These are phyloP conservation scores for Gynandropsis gynandra DNA, from an alignment of 345 rosid species.

Conservation along the genomic window DNA sequence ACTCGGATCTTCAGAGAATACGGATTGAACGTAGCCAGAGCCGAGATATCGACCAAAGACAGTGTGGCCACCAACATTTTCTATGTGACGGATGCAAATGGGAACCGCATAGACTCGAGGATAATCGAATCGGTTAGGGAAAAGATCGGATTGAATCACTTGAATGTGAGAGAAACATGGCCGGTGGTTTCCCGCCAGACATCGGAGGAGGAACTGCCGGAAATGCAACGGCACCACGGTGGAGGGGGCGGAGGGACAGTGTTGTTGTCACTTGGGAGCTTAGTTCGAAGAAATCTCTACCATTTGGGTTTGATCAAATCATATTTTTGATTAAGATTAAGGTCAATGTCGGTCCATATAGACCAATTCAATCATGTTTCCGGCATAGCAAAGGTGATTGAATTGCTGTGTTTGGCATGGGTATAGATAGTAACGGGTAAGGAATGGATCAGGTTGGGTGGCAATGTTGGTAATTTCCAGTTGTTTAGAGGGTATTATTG, in stretches of 20 bases:
- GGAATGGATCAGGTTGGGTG: no score
- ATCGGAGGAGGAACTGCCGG: constrained; percentile 41
- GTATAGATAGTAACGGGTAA: no score
- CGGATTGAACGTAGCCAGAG: constrained; percentile 80
- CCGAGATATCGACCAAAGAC: constrained; percentile 62
- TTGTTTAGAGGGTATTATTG: no score
- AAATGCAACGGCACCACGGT: constrained; percentile 9
- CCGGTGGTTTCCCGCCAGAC: constrained; percentile 35
- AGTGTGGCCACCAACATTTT: constrained; percentile 55
- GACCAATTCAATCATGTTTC: constrained; percentile 24
- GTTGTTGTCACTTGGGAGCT: constrained; percentile 74
- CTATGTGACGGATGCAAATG: constrained; percentile 69
- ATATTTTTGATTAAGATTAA: constrained; percentile 35
- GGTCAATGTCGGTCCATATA: constrained; percentile 1
- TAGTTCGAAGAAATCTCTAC: constrained; percentile 80
- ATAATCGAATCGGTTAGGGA: constrained; percentile 60
- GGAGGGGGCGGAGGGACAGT: constrained; percentile 56
- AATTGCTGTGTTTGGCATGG: no score
- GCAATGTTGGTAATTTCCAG: no score
- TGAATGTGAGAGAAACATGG: constrained; percentile 63
- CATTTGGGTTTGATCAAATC: constrained; percentile 81
- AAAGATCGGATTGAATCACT: constrained; percentile 48
- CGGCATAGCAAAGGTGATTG: constrained; percentile 14
- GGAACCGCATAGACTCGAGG: constrained; percentile 51
- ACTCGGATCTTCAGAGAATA: constrained; percentile 78